Percentiles rank a stretch among this genome's conserved stretches.
phyloP scores from a whole-genome alignment of 257 asterid genomes.

The Penstemon eatonii region DNA sequence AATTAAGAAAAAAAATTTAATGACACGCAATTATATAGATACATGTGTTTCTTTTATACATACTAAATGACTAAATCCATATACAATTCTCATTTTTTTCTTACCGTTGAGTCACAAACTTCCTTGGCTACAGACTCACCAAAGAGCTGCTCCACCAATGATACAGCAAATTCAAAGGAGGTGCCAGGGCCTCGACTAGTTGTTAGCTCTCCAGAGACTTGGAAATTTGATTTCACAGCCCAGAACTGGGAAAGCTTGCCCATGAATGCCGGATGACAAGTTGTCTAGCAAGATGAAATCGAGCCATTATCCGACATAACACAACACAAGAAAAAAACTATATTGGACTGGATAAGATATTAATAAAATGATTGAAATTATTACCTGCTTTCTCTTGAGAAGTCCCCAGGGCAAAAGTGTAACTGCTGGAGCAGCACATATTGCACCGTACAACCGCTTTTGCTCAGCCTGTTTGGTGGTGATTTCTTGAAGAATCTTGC shows the following conservation, averaged over 20 bases:
- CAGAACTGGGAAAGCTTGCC: slow-evolving; percentile 76
- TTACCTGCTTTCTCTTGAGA: slow-evolving; percentile 72
- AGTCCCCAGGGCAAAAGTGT: slow-evolving; percentile 97
- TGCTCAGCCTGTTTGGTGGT: slow-evolving; percentile 79
- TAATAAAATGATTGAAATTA: not conserved
- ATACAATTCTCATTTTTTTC: slow-evolving; percentile 13
- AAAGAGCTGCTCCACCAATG: slow-evolving; percentile 82
- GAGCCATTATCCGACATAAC: slow-evolving; percentile 30
- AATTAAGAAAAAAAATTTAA: not conserved
- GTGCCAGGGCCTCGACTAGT: slow-evolving; percentile 99
- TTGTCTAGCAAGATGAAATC: slow-evolving; percentile 48
- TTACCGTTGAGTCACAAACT: slow-evolving; percentile 61
- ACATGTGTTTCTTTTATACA: not conserved
- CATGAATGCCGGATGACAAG: slow-evolving; percentile 94
- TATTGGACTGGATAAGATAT: not conserved
- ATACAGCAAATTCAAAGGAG: slow-evolving; percentile 64
- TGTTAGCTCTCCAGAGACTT: slow-evolving; percentile 83
- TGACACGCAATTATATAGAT: too few species aligned
- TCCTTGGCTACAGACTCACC: slow-evolving; percentile 69
- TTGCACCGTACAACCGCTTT: slow-evolving; percentile 76
- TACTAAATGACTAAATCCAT: not conserved
- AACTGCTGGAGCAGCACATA: slow-evolving; percentile 96
- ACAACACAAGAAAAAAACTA: not conserved
- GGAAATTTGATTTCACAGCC: slow-evolving; percentile 79
- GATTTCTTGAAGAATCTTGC: slow-evolving; percentile 61